phyloP scores from a whole-genome alignment of 441 rosid genomes.

The Biscutella laevigata region DNA sequence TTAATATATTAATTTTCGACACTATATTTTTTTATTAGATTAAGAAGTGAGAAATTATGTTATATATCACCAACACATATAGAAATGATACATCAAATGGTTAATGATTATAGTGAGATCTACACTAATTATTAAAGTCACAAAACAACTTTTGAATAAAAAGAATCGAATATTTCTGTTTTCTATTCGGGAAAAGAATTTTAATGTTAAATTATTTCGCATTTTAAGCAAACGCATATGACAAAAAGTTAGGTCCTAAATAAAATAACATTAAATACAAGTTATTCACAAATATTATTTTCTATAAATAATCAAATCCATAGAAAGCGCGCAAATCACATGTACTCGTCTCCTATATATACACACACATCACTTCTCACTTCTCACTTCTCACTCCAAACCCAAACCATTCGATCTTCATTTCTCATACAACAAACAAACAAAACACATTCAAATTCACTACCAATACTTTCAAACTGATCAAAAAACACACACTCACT shows the following conservation, averaged over 20 bases:
- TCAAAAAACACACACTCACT: neutral
- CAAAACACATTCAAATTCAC: neutral
- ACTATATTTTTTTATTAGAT: too few relatives aligned
- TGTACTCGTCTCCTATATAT: constrained; percentile 17
- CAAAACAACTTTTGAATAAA: neutral
- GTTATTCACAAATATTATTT: constrained; percentile 2
- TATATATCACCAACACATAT: neutral
- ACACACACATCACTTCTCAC: too few relatives aligned
- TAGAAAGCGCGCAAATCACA: constrained; percentile 18
- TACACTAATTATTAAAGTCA: constrained; percentile 1
- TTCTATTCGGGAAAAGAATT: neutral
- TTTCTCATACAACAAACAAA: constrained; percentile 6
- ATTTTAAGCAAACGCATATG: constrained; percentile 20
- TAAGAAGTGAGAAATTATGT: neutral
- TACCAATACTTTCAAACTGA: constrained; percentile 2
- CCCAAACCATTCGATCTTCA: constrained; percentile 19
- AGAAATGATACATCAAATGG: neutral
- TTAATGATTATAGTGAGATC: neutral
- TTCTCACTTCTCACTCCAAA: constrained; percentile 20
- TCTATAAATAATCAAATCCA: constrained; percentile 6
- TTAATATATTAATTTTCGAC: too few relatives aligned
- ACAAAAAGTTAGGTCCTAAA: constrained; percentile 17
- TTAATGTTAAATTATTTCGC: constrained; percentile 10
- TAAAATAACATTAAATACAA: constrained; percentile 9
- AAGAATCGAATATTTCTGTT: constrained; percentile 19